phyloP scores from a whole-genome alignment of 2,329 filamentous ascomycete species.

The Kalmusia sp. region DNA sequence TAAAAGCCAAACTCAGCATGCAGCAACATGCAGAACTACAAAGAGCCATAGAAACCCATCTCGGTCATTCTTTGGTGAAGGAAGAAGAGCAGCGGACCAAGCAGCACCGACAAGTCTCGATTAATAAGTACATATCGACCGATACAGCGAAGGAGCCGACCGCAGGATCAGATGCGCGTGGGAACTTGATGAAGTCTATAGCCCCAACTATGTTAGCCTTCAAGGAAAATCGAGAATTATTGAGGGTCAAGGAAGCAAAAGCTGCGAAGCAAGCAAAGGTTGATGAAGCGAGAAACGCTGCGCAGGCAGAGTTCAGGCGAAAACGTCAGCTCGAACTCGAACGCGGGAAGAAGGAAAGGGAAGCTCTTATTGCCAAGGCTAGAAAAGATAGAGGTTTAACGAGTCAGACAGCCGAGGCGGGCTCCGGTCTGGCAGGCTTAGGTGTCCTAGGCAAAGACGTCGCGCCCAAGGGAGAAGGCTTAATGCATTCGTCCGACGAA shows the following conservation, averaged over 20 bases:
- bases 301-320: constrained; percentile 67
- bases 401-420: constrained; percentile 72
- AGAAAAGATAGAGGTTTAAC: constrained; percentile 62
- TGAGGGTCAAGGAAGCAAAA: constrained; percentile 28
- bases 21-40: constrained; percentile 86
- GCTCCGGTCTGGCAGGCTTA: constrained; percentile 77
- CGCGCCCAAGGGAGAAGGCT: constrained; percentile 75
- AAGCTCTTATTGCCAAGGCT: constrained; percentile 73
- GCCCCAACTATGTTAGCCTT: constrained; percentile 37
- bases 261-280: constrained; percentile 33
- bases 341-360: constrained; percentile 75
- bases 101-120: constrained; percentile 47
- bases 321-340: constrained; percentile 78
- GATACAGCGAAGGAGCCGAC: constrained; percentile 27
- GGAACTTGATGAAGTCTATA: constrained; percentile 38
- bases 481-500: constrained; percentile 84
- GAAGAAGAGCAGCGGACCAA: constrained; percentile 42
- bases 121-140: constrained; percentile 51
- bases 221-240: constrained; percentile 35
- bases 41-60: constrained; percentile 63
- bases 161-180: constrained; percentile 35
- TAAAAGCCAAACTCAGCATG: constrained; percentile 79
- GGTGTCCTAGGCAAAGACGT: constrained; percentile 81
- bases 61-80: constrained; percentile 47
- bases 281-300: constrained; percentile 34